phyloP scores from a whole-genome alignment of 495 filamentous ascomycete genomes.

The Lasiosphaeria miniovina region DNA sequence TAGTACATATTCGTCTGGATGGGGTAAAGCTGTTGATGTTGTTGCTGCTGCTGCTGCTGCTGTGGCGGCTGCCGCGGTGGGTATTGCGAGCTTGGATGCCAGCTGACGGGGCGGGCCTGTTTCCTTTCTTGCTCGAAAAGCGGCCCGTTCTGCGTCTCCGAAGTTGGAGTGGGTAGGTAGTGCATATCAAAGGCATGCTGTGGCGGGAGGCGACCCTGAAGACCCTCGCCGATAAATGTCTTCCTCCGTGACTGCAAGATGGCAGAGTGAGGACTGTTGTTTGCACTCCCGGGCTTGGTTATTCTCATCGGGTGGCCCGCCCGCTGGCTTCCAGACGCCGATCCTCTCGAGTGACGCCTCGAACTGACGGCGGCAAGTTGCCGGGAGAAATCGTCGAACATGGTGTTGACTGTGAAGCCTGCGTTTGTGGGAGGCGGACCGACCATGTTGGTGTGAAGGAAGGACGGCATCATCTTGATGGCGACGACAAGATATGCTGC shows the following conservation, averaged over 20 bases:
- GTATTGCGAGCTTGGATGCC: slow-evolving; percentile 59
- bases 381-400: slow-evolving; percentile 37
- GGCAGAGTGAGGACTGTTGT: slow-evolving; percentile 62
- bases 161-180: slow-evolving; percentile 30
- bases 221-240: slow-evolving; percentile 53
- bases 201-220: slow-evolving; percentile 31
- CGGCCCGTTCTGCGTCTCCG: slow-evolving; percentile 29
- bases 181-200: slow-evolving; percentile 40
- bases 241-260: slow-evolving; percentile 49
- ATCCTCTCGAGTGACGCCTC: slow-evolving; percentile 40
- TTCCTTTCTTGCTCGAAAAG: slow-evolving; percentile 31
- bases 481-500: neutral
- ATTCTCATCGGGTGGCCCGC: slow-evolving; percentile 50
- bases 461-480: slow-evolving; percentile 32
- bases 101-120: slow-evolving; percentile 59
- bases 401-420: slow-evolving; percentile 30
- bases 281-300: slow-evolving; percentile 65
- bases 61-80: slow-evolving; percentile 24
- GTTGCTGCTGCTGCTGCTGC: slow-evolving; percentile 19
- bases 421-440: slow-evolving; percentile 15
- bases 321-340: slow-evolving; percentile 32
- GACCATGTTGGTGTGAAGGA: slow-evolving; percentile 26
- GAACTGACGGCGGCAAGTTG: slow-evolving; percentile 37
- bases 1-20: slow-evolving; percentile 17
- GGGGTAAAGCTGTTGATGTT: too few relatives aligned